phyloP scores from a whole-genome alignment of 208 protist genomes.

The Acanthamoeba polyphaga region DNA sequence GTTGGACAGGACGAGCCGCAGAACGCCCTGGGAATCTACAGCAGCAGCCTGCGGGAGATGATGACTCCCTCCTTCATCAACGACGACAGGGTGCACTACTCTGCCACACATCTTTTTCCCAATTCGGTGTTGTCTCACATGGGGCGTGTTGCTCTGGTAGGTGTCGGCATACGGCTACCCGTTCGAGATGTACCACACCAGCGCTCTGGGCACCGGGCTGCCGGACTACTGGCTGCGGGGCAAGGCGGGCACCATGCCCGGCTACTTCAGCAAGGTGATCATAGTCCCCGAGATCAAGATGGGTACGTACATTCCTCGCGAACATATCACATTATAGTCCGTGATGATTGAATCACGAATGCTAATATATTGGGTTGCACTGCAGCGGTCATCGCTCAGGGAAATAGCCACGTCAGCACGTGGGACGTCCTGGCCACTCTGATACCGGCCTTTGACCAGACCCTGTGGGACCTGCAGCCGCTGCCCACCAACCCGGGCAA shows the following conservation, averaged over 20 bases:
- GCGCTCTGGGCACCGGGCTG: neutral
- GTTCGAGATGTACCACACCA: slow-evolving; percentile 68
- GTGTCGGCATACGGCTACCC: neutral
- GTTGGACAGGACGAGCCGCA: neutral
- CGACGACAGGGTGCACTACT: neutral
- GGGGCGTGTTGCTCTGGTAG: neutral
- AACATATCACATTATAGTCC: too few relatives aligned
- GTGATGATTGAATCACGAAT: too few relatives aligned
- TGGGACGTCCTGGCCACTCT: neutral
- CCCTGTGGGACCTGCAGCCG: slow-evolving; percentile 48
- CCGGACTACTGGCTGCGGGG: slow-evolving; percentile 17
- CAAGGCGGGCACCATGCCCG: slow-evolving; percentile 42
- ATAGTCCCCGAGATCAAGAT: slow-evolving; percentile 40
- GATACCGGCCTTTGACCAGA: neutral
- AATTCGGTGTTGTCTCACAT: too few relatives aligned
- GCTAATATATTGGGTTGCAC: neutral
- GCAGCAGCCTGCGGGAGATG: slow-evolving; percentile 30
- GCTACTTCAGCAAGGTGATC: slow-evolving; percentile 2
- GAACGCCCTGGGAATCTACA: slow-evolving; percentile 28
- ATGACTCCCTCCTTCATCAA: slow-evolving; percentile 41
- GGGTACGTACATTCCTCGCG: neutral
- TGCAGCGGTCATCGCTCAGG: neutral
- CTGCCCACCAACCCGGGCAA: slow-evolving; percentile 1
- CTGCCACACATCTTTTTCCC: neutral
- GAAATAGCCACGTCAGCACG: neutral